Percentiles rank a stretch among this genome's conserved stretches.
These are phyloP conservation scores for Penicillium sp. DNA, from an alignment of 2,329 filamentous ascomycete genomes.

Conservation along the genomic window DNA sequence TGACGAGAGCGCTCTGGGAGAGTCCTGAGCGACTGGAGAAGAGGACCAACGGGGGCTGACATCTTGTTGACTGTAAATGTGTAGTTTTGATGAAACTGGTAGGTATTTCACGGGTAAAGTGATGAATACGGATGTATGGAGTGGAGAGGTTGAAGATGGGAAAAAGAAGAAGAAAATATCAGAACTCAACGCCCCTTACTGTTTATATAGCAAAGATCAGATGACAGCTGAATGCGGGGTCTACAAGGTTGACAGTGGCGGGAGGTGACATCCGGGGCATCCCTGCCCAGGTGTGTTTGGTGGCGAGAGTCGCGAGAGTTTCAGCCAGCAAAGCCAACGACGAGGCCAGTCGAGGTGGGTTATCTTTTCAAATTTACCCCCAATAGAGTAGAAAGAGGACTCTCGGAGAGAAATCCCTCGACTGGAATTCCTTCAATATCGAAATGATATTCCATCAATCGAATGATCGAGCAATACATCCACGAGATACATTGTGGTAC, in stretches of 20 bases:
- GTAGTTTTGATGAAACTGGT: neutral
- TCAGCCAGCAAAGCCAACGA: slow-evolving; percentile 8
- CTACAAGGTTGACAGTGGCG: slow-evolving; percentile 10
- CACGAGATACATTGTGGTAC: neutral
- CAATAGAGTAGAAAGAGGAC: too few species aligned
- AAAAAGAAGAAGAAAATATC: neutral
- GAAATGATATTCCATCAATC: too few species aligned
- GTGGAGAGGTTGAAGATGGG: slow-evolving; percentile 12
- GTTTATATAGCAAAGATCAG: slow-evolving; percentile 27
- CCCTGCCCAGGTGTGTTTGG: slow-evolving; percentile 17
- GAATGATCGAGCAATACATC: too few species aligned
- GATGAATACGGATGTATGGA: slow-evolving; percentile 12
- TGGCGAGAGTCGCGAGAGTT: slow-evolving; percentile 20
- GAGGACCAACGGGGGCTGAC: slow-evolving; percentile 28
- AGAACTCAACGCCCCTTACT: neutral
- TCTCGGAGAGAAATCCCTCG: too few species aligned
- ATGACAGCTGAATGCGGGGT: slow-evolving; percentile 29
- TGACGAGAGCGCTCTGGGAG: slow-evolving; percentile 29
- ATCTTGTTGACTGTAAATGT: slow-evolving; percentile 13
- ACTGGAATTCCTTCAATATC: too few species aligned
- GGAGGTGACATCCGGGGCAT: slow-evolving; percentile 25
- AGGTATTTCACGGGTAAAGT: neutral
- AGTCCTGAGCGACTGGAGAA: slow-evolving; percentile 24
- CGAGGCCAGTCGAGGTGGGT: slow-evolving; percentile 5
- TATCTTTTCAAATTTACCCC: too few species aligned